These are phyloP conservation scores for Picea glauca DNA, from an alignment of 75 land plant species.

Conservation along the genomic window DNA sequence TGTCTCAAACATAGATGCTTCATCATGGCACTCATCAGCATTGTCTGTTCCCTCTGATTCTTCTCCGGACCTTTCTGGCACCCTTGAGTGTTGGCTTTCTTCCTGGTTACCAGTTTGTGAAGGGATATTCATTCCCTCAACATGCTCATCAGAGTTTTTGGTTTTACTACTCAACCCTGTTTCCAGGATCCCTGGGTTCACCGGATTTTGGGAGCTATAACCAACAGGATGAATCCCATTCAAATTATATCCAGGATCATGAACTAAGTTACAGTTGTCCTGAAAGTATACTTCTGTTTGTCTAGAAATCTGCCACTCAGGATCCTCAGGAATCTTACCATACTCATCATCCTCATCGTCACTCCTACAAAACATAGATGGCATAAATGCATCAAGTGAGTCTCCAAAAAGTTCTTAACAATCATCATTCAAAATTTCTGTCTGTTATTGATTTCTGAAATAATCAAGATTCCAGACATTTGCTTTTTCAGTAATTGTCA, in stretches of 20 bases:
- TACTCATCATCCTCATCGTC: conserved; percentile 51
- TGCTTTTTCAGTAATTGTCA: neutral
- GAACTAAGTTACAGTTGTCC: conserved; percentile 18
- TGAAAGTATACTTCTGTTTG: conserved; percentile 18
- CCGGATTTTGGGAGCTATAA: conserved; percentile 2
- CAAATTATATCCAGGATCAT: conserved; percentile 20
- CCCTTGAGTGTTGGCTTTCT: conserved; percentile 15
- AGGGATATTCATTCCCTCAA: neutral
- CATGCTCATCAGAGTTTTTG: neutral
- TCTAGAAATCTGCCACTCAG: conserved; percentile 20
- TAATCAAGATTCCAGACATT: too few relatives aligned
- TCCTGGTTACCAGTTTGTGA: neutral
- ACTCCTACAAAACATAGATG: conserved; percentile 25
- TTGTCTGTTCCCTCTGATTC: neutral
- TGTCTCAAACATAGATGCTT: conserved; percentile 8
- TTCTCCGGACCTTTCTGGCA: conserved; percentile 14
- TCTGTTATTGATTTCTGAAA: neutral
- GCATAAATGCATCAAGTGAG: neutral
- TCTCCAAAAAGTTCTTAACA: neutral
- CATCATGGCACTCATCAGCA: neutral
- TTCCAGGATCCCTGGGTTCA: neutral
- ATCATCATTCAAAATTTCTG: neutral
- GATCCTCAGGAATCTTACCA: conserved; percentile 20
- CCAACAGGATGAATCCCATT: conserved; percentile 22
- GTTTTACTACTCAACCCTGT: neutral